Evolutionary conservation across 495 filamentous ascomycete species (phyloP), one percentile per base, ranked within the genome.

Genomic region (Tuber umbilicatum): DNA sequence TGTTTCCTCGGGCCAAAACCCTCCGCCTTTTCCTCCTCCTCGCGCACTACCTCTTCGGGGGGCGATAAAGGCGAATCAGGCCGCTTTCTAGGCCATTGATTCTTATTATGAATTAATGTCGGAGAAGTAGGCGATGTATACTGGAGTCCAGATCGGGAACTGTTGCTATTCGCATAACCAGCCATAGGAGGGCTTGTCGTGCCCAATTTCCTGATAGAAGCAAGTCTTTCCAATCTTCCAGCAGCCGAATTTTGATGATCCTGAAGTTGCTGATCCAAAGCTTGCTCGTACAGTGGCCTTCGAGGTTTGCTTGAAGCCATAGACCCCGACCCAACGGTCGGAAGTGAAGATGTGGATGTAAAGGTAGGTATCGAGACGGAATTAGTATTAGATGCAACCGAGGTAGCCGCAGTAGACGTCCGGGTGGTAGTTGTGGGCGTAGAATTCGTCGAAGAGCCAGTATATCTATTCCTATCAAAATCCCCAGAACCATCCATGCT

Each of bases 361-460:
- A 75, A 74, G 2, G 80, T 79, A 76, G 76, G 87, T 80, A 83
- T 86, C 85, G 76, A 86, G 37, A 9, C 86, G 86, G 84, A 83
- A 2, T 89, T 85, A 19, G 86, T 86, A 73, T 93, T 89, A 21
- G 94, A 97, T n/a, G 91, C 89, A 73, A 97, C 86, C 0, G 95
- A 99, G 6, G 94, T 98, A 7, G 94, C 95, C 55, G 93, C 94
- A 27, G 95, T 97, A 2, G 95, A 97, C 21, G 88, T 89, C 19
- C 92, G 89, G 38, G 88, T 88, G 71, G 90, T 86, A 2, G 80
- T 81, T 7, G 88, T 89, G 35, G 89, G 89, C 2, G 86, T 89
- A 1, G 94, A 97, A 35, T 90, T 91, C 0, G 92, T 94, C 0
- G 95, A 97, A 7, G 94, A 97, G 17, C 88, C 88, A 0, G 95